Evolutionary conservation across 225 moss, liverwort and hornwort species (phyloP).

Genomic region (Thuidium tamariscinum): DNA sequence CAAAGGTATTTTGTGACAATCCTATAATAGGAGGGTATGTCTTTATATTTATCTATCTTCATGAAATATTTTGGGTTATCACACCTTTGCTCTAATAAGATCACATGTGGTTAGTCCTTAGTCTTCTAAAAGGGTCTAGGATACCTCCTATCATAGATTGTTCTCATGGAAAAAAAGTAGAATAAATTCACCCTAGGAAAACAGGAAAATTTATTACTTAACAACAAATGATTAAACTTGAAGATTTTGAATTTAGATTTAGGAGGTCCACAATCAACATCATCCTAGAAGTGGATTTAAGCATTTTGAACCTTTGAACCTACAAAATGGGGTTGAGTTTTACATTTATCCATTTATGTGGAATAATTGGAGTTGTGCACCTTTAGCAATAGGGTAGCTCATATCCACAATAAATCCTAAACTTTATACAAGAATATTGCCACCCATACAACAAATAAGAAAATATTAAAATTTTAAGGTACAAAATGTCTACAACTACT

Average conservation of each 20-base stretch:
- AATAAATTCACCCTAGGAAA: neutral
- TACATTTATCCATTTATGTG: fast-evolving
- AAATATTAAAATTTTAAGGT: neutral
- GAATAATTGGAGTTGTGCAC: neutral
- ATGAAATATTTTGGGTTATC: no score
- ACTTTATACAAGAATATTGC: neutral
- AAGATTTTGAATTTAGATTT: neutral
- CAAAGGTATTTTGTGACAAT: neutral
- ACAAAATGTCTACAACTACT: neutral
- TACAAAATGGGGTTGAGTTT: no score
- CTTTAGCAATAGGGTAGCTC: no score
- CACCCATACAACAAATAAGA: neutral
- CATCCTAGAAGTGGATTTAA: fast-evolving
- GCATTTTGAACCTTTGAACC: no score
- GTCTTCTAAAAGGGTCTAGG: neutral
- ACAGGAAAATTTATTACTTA: fast-evolving
- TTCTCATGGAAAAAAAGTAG: fast-evolving
- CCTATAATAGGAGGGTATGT: fast-evolving
- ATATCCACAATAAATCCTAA: neutral
- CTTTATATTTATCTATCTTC: fast-evolving
- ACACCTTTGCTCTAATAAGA: neutral
- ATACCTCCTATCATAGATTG: no score
- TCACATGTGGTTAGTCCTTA: fast-evolving
- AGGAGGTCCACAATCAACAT: fast-evolving
- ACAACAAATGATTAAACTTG: neutral